Evolutionary conservation across 768 basidiomycete genomes (phyloP).

Genomic region (Mycena sanguinolenta): DNA sequence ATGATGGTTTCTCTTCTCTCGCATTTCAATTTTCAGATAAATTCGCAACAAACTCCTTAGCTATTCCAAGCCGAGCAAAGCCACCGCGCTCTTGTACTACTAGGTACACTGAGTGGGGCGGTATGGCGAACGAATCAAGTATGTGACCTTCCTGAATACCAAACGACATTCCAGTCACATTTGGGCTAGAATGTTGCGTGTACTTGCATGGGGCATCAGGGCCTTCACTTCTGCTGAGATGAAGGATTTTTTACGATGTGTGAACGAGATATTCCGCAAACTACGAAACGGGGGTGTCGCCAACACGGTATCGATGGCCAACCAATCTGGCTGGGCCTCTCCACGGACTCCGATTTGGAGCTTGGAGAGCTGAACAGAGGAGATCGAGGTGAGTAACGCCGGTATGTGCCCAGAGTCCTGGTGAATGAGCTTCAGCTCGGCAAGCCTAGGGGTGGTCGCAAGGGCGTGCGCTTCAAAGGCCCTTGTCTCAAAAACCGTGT

Average conservation of each 20-base stretch:
- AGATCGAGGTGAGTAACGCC: background rate
- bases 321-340: background rate
- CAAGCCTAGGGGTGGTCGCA: background rate
- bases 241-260: background rate
- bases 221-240: background rate
- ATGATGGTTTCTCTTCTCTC: too few relatives aligned
- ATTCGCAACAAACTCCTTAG: too few relatives aligned
- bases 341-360: background rate
- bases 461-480: slow-evolving; percentile 3
- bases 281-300: background rate
- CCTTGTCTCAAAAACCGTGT: background rate
- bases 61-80: too few relatives aligned
- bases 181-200: slow-evolving; percentile 8
- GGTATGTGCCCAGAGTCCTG: background rate
- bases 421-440: background rate
- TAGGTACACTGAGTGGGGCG: too few relatives aligned
- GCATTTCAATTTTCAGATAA: too few relatives aligned
- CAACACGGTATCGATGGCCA: background rate
- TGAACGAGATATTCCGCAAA: background rate
- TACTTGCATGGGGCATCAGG: slow-evolving; percentile 8
- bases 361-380: background rate
- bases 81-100: too few relatives aligned
- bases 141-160: too few relatives aligned
- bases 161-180: background rate
- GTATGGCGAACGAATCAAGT: too few relatives aligned